A percentile compares a stretch with the other conserved stretches of the same genome.
Conservation (phyloP, 2,329 filamentous ascomycete species). For the Neoscytalidium dimidiatum region DNA sequence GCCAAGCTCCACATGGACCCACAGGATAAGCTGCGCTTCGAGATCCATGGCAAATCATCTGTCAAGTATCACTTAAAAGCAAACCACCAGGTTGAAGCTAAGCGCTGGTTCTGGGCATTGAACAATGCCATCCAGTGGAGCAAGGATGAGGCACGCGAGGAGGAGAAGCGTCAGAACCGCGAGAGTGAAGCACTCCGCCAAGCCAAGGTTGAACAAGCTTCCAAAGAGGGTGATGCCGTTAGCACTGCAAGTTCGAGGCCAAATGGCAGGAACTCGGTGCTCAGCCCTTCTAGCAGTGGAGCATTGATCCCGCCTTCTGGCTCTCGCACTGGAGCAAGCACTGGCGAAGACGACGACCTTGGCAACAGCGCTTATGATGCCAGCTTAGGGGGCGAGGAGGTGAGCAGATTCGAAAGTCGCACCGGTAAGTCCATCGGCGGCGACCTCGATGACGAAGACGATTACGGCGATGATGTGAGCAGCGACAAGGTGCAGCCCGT, state of each 20-base stretch:
- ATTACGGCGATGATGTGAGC: slow-evolving; percentile 79
- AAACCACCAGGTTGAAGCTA: slow-evolving; percentile 96
- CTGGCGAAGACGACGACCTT: slow-evolving; percentile 56
- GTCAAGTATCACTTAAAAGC: slow-evolving; percentile 98
- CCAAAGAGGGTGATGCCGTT: slow-evolving; percentile 42
- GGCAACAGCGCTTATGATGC: slow-evolving; percentile 58
- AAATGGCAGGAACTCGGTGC: slow-evolving; percentile 21
- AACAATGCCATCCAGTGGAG: slow-evolving; percentile 99
- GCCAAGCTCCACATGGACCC: slow-evolving; percentile 93
- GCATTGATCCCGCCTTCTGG: neutral
- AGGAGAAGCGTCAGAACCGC: slow-evolving; percentile 73
- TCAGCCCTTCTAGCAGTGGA: slow-evolving; percentile 1
- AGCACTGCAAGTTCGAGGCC: slow-evolving; percentile 40
- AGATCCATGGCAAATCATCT: slow-evolving; percentile 96
- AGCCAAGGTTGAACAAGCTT: slow-evolving; percentile 73
- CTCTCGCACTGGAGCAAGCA: slow-evolving; percentile 47
- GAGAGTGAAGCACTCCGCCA: slow-evolving; percentile 75
- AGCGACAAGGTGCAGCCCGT: slow-evolving; percentile 67
- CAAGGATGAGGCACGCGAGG: slow-evolving; percentile 94
- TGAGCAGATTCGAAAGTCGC: slow-evolving; percentile 51
- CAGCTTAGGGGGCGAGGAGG: slow-evolving; percentile 57
- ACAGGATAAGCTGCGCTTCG: slow-evolving; percentile 96
- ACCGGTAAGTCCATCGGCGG: slow-evolving; percentile 58
- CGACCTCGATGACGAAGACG: slow-evolving; percentile 62
- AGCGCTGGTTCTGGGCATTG: slow-evolving; percentile 97